These are phyloP conservation scores for Moesziomyces sp. DNA, from an alignment of 1,284 basidiomycete species.

Conservation along the genomic window DNA sequence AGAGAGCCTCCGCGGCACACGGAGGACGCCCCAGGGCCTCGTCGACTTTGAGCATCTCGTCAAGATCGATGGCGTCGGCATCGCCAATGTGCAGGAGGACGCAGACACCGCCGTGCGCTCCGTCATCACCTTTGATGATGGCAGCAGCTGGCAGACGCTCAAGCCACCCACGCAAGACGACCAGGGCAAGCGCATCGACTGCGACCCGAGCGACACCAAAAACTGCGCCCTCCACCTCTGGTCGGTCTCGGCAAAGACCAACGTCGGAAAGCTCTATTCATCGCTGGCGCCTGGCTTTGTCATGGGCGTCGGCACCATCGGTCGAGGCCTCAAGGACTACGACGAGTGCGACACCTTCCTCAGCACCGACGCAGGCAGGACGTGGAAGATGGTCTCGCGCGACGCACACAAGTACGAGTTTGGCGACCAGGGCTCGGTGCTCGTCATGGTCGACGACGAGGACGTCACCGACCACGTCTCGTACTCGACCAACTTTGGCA, in stretches of 20 bases:
- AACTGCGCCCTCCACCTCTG: constrained; percentile 88
- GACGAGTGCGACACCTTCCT: constrained; percentile 93
- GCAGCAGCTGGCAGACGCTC: constrained; percentile 81
- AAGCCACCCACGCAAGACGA: constrained; percentile 75
- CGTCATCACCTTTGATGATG: constrained; percentile 91
- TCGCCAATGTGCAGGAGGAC: constrained; percentile 85
- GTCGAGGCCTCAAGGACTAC: constrained; percentile 78
- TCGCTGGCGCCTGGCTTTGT: constrained; percentile 91
- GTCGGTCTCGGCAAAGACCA: constrained; percentile 89
- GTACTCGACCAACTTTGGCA: constrained; percentile 88
- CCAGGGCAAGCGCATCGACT: constrained; percentile 75
- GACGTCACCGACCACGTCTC: constrained; percentile 78
- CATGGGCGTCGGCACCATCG: constrained; percentile 93
- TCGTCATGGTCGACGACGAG: constrained; percentile 89
- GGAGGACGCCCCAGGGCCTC: constrained; percentile 84
- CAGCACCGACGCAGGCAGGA: constrained; percentile 86
- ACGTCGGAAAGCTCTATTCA: constrained; percentile 91
- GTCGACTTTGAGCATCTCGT: constrained; percentile 93
- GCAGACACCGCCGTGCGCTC: constrained; percentile 77
- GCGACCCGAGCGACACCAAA: constrained; percentile 73
- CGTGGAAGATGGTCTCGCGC: constrained; percentile 81
- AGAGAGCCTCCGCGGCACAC: constrained; percentile 88
- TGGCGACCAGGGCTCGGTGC: constrained; percentile 84
- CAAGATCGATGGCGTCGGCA: constrained; percentile 90
- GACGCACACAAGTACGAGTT: constrained; percentile 95